Percentiles rank a stretch among this genome's conserved stretches.
phyloP scores from a whole-genome alignment of 495 filamentous ascomycete genomes.

The Aspergillus kassunensis region DNA sequence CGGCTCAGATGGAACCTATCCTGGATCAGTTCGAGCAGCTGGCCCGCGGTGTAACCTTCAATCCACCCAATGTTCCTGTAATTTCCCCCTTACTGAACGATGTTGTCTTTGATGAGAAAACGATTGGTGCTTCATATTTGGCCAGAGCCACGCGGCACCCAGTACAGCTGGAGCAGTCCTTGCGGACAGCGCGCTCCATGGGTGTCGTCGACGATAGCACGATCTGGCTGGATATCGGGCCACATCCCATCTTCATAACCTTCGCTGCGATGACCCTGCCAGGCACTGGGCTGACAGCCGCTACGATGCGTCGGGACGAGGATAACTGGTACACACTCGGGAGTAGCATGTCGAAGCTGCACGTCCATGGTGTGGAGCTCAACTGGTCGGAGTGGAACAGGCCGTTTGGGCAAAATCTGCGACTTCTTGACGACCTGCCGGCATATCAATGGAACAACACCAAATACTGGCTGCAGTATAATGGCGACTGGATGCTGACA shows the following conservation, averaged over 20 bases:
- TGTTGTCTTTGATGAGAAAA: slow-evolving; percentile 48
- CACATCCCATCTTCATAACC: slow-evolving; percentile 31
- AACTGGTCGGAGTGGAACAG: slow-evolving; percentile 64
- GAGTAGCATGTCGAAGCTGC: slow-evolving; percentile 47
- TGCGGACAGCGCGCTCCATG: slow-evolving; percentile 43
- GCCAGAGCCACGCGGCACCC: slow-evolving; percentile 60
- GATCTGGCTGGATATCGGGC: slow-evolving; percentile 39
- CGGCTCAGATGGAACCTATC: slow-evolving; percentile 74
- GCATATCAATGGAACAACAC: slow-evolving; percentile 50
- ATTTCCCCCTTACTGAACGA: slow-evolving; percentile 66
- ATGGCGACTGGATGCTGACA: slow-evolving; percentile 27
- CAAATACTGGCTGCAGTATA: slow-evolving; percentile 44
- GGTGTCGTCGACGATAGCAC: slow-evolving; percentile 21
- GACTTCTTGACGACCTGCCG: slow-evolving; percentile 59
- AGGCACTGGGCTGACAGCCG: slow-evolving; percentile 33
- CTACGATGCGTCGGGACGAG: slow-evolving; percentile 39
- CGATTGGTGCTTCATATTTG: slow-evolving; percentile 57
- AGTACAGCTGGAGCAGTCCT: slow-evolving; percentile 65
- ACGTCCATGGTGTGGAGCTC: slow-evolving; percentile 53
- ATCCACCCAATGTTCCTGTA: slow-evolving; percentile 56
- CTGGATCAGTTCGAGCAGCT: slow-evolving; percentile 60
- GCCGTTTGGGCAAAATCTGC: slow-evolving; percentile 48
- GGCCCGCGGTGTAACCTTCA: slow-evolving; percentile 56
- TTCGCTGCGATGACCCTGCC: slow-evolving; percentile 21
- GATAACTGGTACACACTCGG: slow-evolving; percentile 54